Base-by-base conservation (phyloP, 139 green algal genomes). In the Choricystis sp. region DNA sequence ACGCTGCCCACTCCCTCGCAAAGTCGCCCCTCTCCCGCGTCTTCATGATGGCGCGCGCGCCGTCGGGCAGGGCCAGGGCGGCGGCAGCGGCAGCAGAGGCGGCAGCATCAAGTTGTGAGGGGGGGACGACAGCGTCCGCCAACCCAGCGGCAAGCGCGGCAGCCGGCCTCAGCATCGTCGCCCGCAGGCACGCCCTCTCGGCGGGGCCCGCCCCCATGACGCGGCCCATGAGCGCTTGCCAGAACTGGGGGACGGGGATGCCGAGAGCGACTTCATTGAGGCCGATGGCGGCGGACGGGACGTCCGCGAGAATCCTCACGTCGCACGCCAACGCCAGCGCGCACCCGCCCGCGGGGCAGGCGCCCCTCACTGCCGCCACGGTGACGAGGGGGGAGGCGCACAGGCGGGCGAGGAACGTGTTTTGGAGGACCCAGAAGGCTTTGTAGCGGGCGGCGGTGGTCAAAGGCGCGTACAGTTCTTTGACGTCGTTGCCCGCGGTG, bases 281-380 rank as follows among this genome's bases (percentile, higher is more conserved):
- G 1, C 88, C 86, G 30, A 86, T 83, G 20, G 56, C 56, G 9
- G 40, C 40, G 40, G 40, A 9, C 9, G 40, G 40, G 40, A 9
- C 40, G 40, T 85, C 79, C 0, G 81, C 90, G 75, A 94, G 92
- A 21, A 96, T 55, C 26, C 87, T 79, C 56, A 82, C 65, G 67
- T 97, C 90, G 67, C 88, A 95, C 74, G 85, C 92, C 62, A 97
- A 61, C 2, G 87, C 66, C 27, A 95, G 81, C 26, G 76, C 77
- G 78, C 89, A 95, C 19, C 89, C 90, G 30, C 88, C 90, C 14
- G 90, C 90, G n/a, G 90, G 88, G 71, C 88, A 95, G 21, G 86
- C 85, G 23, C 90, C 90, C 0, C 83, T 67, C 59, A 97, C 92
- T 3, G 86, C 88, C 2, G 82, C 77, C 3, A 94, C 68, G 0